Evolutionary conservation across 2,329 filamentous ascomycete species (phyloP).

Genomic region (Metarhizium album): DNA sequence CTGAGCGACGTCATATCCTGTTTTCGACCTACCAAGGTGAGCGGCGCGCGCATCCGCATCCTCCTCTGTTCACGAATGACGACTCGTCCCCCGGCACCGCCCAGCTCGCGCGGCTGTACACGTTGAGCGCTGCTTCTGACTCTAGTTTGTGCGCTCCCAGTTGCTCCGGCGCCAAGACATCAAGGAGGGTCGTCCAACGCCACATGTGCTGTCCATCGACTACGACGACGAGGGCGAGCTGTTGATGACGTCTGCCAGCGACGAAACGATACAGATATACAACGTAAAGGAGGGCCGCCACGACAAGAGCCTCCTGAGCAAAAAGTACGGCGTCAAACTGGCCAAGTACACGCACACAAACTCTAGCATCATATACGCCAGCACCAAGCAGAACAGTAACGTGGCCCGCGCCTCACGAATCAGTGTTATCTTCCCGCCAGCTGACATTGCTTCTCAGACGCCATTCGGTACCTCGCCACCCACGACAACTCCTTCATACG

Average conservation of each 20-base stretch:
- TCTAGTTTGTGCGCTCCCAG: constrained; percentile 9
- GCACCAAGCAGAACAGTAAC: constrained; percentile 82
- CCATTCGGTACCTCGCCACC: constrained; percentile 74
- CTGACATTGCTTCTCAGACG: constrained; percentile 41
- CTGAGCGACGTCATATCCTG: constrained; percentile 67
- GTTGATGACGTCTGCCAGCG: constrained; percentile 80
- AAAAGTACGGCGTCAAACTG: constrained; percentile 93
- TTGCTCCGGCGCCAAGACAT: constrained; percentile 49
- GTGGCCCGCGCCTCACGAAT: not conserved
- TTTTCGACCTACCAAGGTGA: constrained; percentile 72
- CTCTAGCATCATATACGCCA: constrained; percentile 87
- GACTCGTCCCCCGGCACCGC: not conserved
- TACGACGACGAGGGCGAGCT: constrained; percentile 94
- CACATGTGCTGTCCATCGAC: constrained; percentile 78
- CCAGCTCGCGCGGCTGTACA: not conserved
- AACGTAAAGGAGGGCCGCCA: constrained; percentile 84
- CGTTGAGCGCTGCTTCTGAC: not conserved
- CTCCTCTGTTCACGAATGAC: not conserved
- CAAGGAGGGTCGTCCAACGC: constrained; percentile 40
- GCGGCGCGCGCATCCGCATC: no score
- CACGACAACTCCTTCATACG: constrained; percentile 96
- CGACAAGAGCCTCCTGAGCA: constrained; percentile 81
- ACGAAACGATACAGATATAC: constrained; percentile 93
- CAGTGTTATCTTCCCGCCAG: not conserved
- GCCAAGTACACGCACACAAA: constrained; percentile 90